Base-by-base conservation (phyloP, 305 asterid genomes). In the Solanum hybrid region DNA sequence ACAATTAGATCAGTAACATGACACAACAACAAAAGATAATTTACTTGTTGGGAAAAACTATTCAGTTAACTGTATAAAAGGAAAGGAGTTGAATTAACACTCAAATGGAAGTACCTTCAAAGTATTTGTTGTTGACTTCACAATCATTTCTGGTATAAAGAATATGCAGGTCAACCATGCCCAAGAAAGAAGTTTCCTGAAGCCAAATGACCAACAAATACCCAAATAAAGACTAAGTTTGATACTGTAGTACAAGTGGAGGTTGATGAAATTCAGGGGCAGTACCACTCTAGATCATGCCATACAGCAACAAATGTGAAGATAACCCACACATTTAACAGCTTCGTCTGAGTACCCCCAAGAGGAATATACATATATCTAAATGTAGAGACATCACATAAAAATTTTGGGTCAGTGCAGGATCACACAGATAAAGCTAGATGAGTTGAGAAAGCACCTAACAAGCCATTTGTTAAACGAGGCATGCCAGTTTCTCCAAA, bases 401-500 rank as follows among this genome's bases (percentile, higher is more conserved):
- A 36, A 60, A n/a, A 56, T 24, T 37, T 16, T 24, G 77, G 75
- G 88, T 73, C 42, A 81, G 20, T 71, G 20, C 34, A 31, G 85
- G 69, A 87, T 82, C 56, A 38, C 24, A 12, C 35, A 6, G 36
- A 91, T 31, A 36, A 37, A 42, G 46, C 10, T 38, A 27, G 85
- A 85, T 32, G 71, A 31, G 40, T 35, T 88, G 84, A 91, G 86
- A 32, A 20, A 89, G 79, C 92, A 95, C 99, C 99, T 96, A 90
- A 97, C 99, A 85, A 97, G 99, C 99, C 99, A 97, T 91, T 94
- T 96, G 97, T 97, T 97, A 93, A 94, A 97, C 27, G 99, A 97
- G 89, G 99, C 99, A 94, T 97, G 99, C 99, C 99, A 97, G 88
- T 94, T 97, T 94, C 95, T 97, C 99, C 98, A 97, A 92, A 97